Base-by-base conservation (phyloP, 2,329 filamentous ascomycete genomes). In the Pseudogymnoascus sp. region DNA sequence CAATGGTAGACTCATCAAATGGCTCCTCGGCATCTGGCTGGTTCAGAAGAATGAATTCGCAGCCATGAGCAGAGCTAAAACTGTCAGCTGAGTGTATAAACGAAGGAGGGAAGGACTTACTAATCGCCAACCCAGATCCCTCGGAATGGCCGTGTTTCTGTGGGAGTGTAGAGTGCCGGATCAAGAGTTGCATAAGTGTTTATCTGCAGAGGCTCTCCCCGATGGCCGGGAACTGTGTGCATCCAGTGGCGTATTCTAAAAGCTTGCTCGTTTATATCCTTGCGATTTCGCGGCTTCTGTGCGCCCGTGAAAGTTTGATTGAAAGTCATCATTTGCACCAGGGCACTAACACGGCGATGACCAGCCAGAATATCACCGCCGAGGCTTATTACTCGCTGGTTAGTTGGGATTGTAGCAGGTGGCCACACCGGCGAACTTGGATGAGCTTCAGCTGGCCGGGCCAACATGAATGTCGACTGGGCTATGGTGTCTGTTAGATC, bases 51-150 rank as follows among this genome's bases (percentile, higher is more conserved):
- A 97, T 72, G 63, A 97, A 96, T 74, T 97, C 93, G 73, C 89
- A 93, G 0, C 93, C 92, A 70, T 97, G 93, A 0, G 85, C 86
- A 26, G 86, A 88, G 71, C 96, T 97, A 73, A 97, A 93, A 0
- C 93, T 70, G 4, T 56, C 1, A 56, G 29, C 50, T 56, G 29
- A 33, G 50, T 21, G 17, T 7, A 56, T 56, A 33, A 21, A 56
- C 4, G 6, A 21, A 1, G 6, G 9, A 35, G 10, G 6, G 1
- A 1, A 21, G 19, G 11, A 10, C 50, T 56, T 35, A 56, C 50
- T 56, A 56, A 33, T 56, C 50, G 71, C 67, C 93, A 15, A 92
- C 88, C 89, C 91, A 97, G 31, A 99, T 91, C 0, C 93, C 93
- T 66, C 91, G 86, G 79, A 88, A 97, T 0, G 92, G 93, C 72